These are phyloP conservation scores for Epichloe hybrida DNA, from an alignment of 2,329 filamentous ascomycete genomes.

Conservation along the genomic window DNA sequence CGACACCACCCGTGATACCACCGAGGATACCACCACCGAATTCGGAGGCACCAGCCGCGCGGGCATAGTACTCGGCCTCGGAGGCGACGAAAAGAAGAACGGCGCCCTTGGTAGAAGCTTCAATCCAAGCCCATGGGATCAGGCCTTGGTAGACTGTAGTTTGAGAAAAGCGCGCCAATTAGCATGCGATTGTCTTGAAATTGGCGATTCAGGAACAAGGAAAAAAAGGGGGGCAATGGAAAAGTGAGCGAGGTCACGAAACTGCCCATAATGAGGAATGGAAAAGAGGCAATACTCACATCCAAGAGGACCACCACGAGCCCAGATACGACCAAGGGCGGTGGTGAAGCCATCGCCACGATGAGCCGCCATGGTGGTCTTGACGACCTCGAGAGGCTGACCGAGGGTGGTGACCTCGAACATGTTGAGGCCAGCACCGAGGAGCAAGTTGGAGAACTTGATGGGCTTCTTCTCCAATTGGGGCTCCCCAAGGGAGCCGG, in stretches of 20 bases:
- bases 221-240: constrained; percentile 4
- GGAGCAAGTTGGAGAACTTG: constrained; percentile 98
- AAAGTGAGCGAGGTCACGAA: no score
- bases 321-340: constrained; percentile 80
- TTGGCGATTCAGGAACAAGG: background rate
- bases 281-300: constrained; percentile 48
- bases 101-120: constrained; percentile 97
- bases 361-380: constrained; percentile 99
- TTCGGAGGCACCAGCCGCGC: constrained; percentile 66
- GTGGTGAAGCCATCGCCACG: constrained; percentile 73
- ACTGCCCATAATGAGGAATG: background rate
- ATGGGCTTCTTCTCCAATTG: constrained; percentile 95
- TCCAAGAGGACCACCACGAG: constrained; percentile 81
- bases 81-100: constrained; percentile 98
- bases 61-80: constrained; percentile 93
- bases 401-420: constrained; percentile 64
- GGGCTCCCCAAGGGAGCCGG: constrained; percentile 32
- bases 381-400: constrained; percentile 92
- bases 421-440: constrained; percentile 88
- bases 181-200: constrained; percentile 3
- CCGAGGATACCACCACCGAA: constrained; percentile 82
- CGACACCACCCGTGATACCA: constrained; percentile 87
- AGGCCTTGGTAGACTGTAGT: constrained; percentile 99
- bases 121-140: constrained; percentile 99
- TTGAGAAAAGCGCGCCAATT: constrained; percentile 8